phyloP scores from a whole-genome alignment of 2,329 filamentous ascomycete genomes.

The Fusarium pseudograminearum region DNA sequence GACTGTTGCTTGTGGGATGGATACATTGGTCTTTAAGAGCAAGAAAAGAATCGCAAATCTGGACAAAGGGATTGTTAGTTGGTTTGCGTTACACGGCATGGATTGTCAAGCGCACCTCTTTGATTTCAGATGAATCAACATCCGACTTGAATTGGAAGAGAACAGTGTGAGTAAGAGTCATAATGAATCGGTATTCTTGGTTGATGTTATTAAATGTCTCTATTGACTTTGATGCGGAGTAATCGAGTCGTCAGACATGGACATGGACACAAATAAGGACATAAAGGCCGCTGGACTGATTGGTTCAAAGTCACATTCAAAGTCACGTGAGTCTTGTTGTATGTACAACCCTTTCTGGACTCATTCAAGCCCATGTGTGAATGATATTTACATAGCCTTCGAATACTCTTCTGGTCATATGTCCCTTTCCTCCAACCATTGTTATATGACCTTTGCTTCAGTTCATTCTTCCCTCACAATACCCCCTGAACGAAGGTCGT shows the following conservation, averaged over 20 bases:
- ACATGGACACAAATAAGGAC: neutral
- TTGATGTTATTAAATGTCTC: neutral
- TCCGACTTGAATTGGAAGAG: conserved; percentile 24
- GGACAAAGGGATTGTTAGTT: neutral
- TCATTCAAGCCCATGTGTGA: neutral
- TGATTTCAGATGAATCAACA: neutral
- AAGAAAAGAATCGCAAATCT: conserved; percentile 18
- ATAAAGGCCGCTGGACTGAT: neutral
- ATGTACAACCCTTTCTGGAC: neutral
- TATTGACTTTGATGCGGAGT: conserved; percentile 1
- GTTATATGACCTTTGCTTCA: neutral
- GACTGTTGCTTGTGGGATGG: conserved; percentile 4
- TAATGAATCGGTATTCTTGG: neutral
- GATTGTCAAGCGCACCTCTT: neutral
- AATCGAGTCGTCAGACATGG: neutral
- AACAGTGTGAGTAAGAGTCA: conserved; percentile 18
- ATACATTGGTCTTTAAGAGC: conserved; percentile 18
- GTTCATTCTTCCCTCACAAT: too few relatives aligned
- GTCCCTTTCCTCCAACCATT: neutral
- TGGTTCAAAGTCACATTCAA: neutral
- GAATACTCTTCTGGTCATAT: neutral
- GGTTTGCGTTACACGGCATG: rapidly evolving
- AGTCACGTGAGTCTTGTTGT: neutral
- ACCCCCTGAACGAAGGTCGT: too few relatives aligned
- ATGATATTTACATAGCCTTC: neutral